These are phyloP conservation scores for Pseudogymnoascus sp. DNA, from an alignment of 2,329 filamentous ascomycete genomes.

Conservation along the genomic window DNA sequence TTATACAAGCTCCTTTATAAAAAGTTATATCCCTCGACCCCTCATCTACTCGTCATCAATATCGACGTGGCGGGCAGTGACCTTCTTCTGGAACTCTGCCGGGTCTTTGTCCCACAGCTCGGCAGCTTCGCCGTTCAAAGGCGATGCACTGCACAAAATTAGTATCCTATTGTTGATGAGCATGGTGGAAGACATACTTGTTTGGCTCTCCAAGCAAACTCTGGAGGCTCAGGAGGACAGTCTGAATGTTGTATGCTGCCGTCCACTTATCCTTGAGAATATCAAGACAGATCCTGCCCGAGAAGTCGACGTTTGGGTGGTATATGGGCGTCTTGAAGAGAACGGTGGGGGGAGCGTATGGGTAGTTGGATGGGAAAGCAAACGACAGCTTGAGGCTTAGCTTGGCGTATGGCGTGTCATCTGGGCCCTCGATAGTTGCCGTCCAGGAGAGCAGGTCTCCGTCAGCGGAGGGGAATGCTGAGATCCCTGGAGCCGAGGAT, in stretches of 20 bases:
- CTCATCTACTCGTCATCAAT: slow-evolving; percentile 52
- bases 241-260: slow-evolving; percentile 93
- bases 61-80: slow-evolving; percentile 54
- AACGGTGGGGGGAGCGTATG: slow-evolving; percentile 82
- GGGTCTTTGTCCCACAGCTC: slow-evolving; percentile 89
- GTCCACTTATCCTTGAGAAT: slow-evolving; percentile 99
- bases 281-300: slow-evolving; percentile 90
- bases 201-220: slow-evolving; percentile 94
- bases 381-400: slow-evolving; percentile 90
- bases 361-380: slow-evolving; percentile 85
- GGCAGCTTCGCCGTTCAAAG: slow-evolving; percentile 91
- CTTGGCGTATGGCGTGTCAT: slow-evolving; percentile 82
- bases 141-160: slow-evolving; percentile 61
- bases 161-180: slow-evolving; percentile 12
- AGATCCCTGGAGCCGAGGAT: slow-evolving; percentile 84
- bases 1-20: slow-evolving; percentile 19
- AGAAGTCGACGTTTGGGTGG: slow-evolving; percentile 98
- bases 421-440: slow-evolving; percentile 85
- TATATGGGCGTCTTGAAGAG: slow-evolving; percentile 98
- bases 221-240: slow-evolving; percentile 85
- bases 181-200: slow-evolving; percentile 60
- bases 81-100: slow-evolving; percentile 77
- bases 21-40: not conserved
- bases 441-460: slow-evolving; percentile 89
- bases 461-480: slow-evolving; percentile 85